Conservation (phyloP, 257 asterid genomes). For the Handroanthus guayacan region DNA sequence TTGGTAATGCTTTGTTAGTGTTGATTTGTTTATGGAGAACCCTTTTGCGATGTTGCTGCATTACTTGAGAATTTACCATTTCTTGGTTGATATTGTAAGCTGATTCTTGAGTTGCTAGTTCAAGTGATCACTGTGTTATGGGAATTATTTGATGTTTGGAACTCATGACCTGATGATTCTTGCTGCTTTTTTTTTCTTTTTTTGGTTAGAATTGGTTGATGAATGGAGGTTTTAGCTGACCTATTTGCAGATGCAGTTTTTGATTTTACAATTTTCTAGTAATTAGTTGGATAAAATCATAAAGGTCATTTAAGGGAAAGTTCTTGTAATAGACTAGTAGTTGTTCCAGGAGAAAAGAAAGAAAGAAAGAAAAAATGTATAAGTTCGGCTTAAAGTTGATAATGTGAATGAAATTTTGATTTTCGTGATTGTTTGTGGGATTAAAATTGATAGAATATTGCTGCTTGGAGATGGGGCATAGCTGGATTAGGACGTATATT, state of each 20-base stretch:
- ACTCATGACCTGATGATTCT: slow-evolving; percentile 4
- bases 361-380: not conserved
- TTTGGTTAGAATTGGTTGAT: slow-evolving; percentile 14
- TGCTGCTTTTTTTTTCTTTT: not conserved
- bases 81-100: slow-evolving; percentile 19
- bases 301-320: not conserved
- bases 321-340: not conserved
- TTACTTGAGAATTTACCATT: not conserved
- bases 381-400: slow-evolving; percentile 13
- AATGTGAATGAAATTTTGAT: not conserved
- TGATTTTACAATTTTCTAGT: not conserved
- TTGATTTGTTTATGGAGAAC: not conserved
- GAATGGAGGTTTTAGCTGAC: not conserved
- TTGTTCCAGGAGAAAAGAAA: too few relatives aligned
- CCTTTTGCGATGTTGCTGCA: not conserved
- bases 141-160: slow-evolving; percentile 10
- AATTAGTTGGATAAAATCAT: not conserved
- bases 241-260: not conserved
- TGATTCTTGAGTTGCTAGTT: slow-evolving; percentile 20
- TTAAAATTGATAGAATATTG: not conserved
- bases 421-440: not conserved
- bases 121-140: slow-evolving; percentile 5
- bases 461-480: not conserved
- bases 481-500: not conserved
- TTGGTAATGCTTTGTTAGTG: not conserved